A percentile compares a stretch with the other conserved stretches of the same genome.
These are phyloP conservation scores for Salix caprea DNA, from an alignment of 345 rosid species.

Conservation along the genomic window DNA sequence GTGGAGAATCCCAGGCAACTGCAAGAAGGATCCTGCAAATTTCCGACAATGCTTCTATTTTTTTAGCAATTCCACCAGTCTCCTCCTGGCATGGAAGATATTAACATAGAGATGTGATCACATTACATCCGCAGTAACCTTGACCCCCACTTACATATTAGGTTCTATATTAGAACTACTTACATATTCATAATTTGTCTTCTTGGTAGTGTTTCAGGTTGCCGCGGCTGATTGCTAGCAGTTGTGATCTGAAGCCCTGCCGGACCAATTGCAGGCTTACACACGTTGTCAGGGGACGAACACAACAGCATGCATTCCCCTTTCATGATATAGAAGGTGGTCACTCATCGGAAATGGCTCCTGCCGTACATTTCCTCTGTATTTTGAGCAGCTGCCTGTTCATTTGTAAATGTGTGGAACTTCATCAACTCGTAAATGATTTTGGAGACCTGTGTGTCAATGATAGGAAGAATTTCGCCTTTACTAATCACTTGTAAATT, in stretches of 20 bases:
- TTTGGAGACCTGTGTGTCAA: not conserved
- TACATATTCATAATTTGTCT: not conserved
- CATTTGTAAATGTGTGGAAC: not conserved
- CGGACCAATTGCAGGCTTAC: not conserved
- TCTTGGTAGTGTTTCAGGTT: not conserved
- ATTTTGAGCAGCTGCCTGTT: not conserved
- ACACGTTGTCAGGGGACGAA: not conserved
- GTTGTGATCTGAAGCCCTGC: constrained; percentile 2
- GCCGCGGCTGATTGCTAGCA: not conserved
- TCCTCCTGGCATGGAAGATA: too few species aligned
- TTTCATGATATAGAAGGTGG: not conserved
- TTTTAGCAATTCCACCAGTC: too few species aligned
- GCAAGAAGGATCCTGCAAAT: too few species aligned
- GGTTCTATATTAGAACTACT: too few species aligned
- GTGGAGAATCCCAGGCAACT: too few species aligned
- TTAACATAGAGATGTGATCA: too few species aligned
- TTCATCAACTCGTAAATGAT: not conserved
- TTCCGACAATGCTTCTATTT: too few species aligned
- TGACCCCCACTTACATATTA: too few species aligned
- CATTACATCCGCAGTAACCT: too few species aligned
- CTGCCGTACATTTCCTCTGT: not conserved
- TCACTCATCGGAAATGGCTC: not conserved
- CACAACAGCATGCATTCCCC: not conserved
- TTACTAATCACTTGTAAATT: not conserved
- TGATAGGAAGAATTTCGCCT: not conserved